Evolutionary conservation across 352 stramenopile genomes (phyloP), one percentile per base, ranked within the genome.

Genomic region (Globisporangium nunn): DNA sequence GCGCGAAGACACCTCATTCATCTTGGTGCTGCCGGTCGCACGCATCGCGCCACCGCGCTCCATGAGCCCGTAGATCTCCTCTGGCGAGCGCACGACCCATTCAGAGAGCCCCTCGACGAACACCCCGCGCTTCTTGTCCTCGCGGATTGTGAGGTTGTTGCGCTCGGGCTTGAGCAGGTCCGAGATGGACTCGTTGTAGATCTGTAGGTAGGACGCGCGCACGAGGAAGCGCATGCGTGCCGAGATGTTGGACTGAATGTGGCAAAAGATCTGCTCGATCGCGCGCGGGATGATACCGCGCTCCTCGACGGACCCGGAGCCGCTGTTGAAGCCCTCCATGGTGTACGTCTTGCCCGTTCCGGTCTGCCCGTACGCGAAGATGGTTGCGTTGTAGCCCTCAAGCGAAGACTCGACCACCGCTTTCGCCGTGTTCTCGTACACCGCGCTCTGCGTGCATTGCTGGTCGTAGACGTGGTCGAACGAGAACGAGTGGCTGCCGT

Each of bases 231-330:
- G 72, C 63, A 88, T 93, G 10, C 81, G 75, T 0, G 81, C 83
- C 39, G 80, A 93, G 47, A 91, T 78, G 63, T 96, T 87, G 3
- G 70, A 72, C 63, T 96, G 82, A 52, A 98, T 98, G 50, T 97
- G 88, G 43, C 72, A 70, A 58, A 97, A 97, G 44, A 97, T 94
- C 69, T 99, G 94, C 61, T 98, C 95, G 39, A 99, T 98, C 8
- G 95, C 93, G 12, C 97, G 89, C 4, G 97, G 97, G 67, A 99
- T 99, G 70, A 99, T 99, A 29, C 97, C 97, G 17, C 95, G 81
- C 77, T 90, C 75, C 80, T 99, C 68, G 61, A 91, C 70, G 23
- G 90, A 74, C 62, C 87, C 70, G 61, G 96, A 81, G 67, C 96
- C 67, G 55, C 70, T 85, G 66, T 91, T 91, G 67, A 92, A 92